phyloP scores from a whole-genome alignment of 176 grass and related monocot species.

The Aegilops longissima region DNA sequence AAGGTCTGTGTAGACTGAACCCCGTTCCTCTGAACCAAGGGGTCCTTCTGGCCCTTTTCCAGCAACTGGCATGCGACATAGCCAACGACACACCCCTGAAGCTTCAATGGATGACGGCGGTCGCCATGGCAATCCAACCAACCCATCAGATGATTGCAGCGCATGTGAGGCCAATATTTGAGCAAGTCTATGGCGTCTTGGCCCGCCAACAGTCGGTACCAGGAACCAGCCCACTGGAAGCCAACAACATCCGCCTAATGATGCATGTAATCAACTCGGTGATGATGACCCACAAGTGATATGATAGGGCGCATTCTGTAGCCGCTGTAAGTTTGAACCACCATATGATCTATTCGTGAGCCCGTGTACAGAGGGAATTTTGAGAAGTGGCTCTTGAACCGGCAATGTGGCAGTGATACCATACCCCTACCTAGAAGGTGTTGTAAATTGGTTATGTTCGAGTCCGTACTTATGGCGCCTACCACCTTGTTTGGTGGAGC shows the following conservation, averaged over 20 bases:
- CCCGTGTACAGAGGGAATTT: slow-evolving; percentile 58
- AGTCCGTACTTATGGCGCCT: neutral
- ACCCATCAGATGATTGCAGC: slow-evolving; percentile 57
- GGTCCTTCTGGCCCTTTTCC: slow-evolving; percentile 87
- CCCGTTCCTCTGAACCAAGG: slow-evolving; percentile 80
- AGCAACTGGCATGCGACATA: slow-evolving; percentile 86
- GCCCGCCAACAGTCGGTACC: slow-evolving; percentile 55
- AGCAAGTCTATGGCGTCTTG: slow-evolving; percentile 69
- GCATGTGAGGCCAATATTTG: slow-evolving; percentile 85
- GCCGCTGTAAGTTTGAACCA: neutral
- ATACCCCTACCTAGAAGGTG: neutral
- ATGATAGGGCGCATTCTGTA: neutral
- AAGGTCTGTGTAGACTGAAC: slow-evolving; percentile 51
- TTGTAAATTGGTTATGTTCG: slow-evolving; percentile 29
- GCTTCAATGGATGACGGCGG: slow-evolving; percentile 76
- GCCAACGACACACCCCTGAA: slow-evolving; percentile 63
- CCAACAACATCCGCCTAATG: slow-evolving; percentile 51
- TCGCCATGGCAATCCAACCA: slow-evolving; percentile 69
- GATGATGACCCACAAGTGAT: slow-evolving; percentile 68
- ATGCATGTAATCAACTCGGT: slow-evolving; percentile 88
- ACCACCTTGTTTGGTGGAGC: neutral
- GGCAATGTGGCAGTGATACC: neutral
- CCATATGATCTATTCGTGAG: neutral
- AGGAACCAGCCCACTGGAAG: slow-evolving; percentile 39
- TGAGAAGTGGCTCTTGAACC: slow-evolving; percentile 13